phyloP scores from a whole-genome alignment of 2,329 filamentous ascomycete genomes.

The Echinosphaeria canescens region DNA sequence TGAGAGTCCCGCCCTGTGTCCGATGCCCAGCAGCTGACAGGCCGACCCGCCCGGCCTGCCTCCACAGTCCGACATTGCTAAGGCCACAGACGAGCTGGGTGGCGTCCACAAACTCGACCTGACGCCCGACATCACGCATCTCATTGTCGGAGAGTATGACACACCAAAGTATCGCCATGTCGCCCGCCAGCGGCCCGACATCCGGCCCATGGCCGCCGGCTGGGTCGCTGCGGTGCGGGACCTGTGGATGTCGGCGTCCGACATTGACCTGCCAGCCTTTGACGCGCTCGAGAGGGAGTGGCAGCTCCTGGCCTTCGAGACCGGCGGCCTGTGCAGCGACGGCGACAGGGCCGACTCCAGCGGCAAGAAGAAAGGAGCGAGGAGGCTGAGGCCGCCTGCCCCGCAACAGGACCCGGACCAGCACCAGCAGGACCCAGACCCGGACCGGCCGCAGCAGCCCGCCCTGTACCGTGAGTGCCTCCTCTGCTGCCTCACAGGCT shows the following conservation, averaged over 20 bases:
- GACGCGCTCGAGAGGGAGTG: conserved; percentile 43
- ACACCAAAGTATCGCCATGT: conserved; percentile 94
- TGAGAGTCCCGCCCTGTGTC: too few species aligned
- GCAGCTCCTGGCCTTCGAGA: conserved; percentile 40
- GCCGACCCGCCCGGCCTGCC: not conserved
- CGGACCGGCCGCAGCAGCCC: not conserved
- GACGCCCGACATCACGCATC: conserved; percentile 88
- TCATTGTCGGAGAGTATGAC: conserved; percentile 73
- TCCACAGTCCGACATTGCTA: conserved; percentile 28
- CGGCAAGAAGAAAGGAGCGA: too few species aligned
- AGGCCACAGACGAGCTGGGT: conserved; percentile 58
- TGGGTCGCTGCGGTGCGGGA: conserved; percentile 70
- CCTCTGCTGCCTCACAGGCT: conserved; percentile 32
- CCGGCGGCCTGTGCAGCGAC: conserved; percentile 14
- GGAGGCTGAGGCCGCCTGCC: too few species aligned
- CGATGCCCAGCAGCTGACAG: too few species aligned
- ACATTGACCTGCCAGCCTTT: conserved; percentile 61
- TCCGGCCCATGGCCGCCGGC: conserved; percentile 58
- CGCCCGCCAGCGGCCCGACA: conserved; percentile 68
- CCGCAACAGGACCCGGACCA: conserved; percentile 10
- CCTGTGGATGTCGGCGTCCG: conserved; percentile 60
- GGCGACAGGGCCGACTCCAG: too few species aligned
- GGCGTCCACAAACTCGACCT: conserved; percentile 77
- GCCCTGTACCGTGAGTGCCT: conserved; percentile 14
- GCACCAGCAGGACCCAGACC: not conserved